Evolutionary conservation across 1,284 basidiomycete genomes (phyloP), one percentile per base, ranked within the genome.

Genomic region (Microstroma glucosiphilum): DNA sequence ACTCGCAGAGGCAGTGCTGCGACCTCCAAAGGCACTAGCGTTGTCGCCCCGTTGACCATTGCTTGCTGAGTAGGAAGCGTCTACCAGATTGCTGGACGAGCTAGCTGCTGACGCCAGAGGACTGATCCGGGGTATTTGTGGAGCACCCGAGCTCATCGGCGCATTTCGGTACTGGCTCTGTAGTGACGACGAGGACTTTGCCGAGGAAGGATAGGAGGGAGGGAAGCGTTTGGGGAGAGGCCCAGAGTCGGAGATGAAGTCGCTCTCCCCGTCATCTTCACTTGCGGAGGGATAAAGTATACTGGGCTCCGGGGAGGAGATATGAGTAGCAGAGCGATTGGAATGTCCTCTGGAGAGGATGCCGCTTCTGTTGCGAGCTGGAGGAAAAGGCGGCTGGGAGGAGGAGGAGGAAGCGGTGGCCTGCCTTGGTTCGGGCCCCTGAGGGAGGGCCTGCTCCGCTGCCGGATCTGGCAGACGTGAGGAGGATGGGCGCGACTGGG

Each of bases 221-320:
- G 69, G 65, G 42, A 72, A 72, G 23, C 70, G 63, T 13, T 66
- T 60, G 1, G 70, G 70, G 61, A 70, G 66, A n/a, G 67, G 64
- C 1, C 64, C 70, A 6, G 70, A 70, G 46, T 70, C 70, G 53
- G 64, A 70, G 62, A 70, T 62, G 40, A 57, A 57, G 7, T 64
- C 63, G n/a, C 67, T 64, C 7, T 72, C 68, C n/a, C 70, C 68
- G 12, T 57, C 56, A 53, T 70, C 69, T 21, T 48, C 43, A 21
- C 43, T 48, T 17, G 43, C 43, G 43, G 43, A 48, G 9, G 30
- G 30, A 9, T 48, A 21, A 12, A 48, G 21, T 17, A 17, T 4
- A 21, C 43, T 17, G 21, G 43, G 43, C 43, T 21, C 17, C 6
- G 43, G 15, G 6, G 43, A n/a, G 43, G 43, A 21, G 17, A 48